Evolutionary conservation across 192 early-diverging fungal species (phyloP).

Genomic region (Phlyctochytrium arcticum): DNA sequence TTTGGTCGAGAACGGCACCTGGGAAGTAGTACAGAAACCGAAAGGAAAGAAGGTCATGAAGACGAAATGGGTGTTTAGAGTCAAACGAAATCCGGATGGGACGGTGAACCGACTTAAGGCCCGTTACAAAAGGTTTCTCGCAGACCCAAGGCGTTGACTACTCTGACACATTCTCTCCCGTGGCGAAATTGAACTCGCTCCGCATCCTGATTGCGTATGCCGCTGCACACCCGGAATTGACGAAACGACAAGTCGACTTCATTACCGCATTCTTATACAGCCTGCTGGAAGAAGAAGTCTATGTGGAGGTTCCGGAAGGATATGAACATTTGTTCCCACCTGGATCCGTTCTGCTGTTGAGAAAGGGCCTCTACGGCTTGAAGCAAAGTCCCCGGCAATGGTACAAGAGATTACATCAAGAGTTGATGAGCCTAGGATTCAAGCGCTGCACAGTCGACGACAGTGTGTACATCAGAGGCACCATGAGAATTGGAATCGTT

Average conservation of each 20-base stretch:
- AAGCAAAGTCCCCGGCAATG: not conserved
- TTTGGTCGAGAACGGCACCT: slow-evolving; percentile 3
- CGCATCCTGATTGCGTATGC: slow-evolving; percentile 4
- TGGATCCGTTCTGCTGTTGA: slow-evolving; percentile 8
- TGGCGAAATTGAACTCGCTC: slow-evolving; percentile 2
- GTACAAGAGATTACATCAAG: not conserved
- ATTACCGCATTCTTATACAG: slow-evolving; percentile 20
- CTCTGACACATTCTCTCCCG: slow-evolving; percentile 17
- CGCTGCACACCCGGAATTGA: too few relatives aligned
- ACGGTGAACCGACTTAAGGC: slow-evolving; percentile 27
- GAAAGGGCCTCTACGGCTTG: not conserved
- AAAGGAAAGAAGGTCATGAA: too few relatives aligned
- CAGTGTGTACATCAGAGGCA: not conserved
- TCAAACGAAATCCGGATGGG: slow-evolving; percentile 3
- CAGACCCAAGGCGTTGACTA: slow-evolving; percentile 35
- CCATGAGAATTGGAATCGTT: not conserved
- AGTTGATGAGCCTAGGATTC: not conserved
- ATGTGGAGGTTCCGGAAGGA: too few relatives aligned
- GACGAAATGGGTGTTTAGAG: slow-evolving; percentile 1
- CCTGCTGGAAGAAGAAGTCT: slow-evolving; percentile 15
- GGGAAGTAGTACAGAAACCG: not conserved
- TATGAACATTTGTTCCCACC: too few relatives aligned
- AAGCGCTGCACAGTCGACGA: not conserved
- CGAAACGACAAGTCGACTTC: slow-evolving; percentile 5
- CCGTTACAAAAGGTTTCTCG: slow-evolving; percentile 27